A percentile compares a stretch with the other conserved stretches of the same genome.
These are phyloP conservation scores for Scedosporium aurantiacum DNA, from an alignment of 2,329 filamentous ascomycete species.

Conservation along the genomic window DNA sequence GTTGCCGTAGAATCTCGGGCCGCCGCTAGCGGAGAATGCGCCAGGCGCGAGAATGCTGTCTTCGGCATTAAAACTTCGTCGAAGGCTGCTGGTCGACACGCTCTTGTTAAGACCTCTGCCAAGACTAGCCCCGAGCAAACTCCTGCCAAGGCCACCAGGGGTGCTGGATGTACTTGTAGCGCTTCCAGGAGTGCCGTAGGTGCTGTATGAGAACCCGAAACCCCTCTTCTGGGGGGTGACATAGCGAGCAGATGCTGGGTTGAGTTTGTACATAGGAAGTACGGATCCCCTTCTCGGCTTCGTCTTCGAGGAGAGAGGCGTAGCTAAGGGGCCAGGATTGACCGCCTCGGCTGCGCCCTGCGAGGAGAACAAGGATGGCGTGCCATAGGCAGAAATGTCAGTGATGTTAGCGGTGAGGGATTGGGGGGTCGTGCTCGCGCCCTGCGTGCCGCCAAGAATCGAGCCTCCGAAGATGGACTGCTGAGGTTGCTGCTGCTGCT, in stretches of 20 bases:
- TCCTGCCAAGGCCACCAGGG: constrained; percentile 55
- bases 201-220: constrained; percentile 88
- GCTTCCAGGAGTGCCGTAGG: constrained; percentile 72
- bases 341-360: constrained; percentile 49
- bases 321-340: constrained; percentile 84
- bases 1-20: constrained; percentile 51
- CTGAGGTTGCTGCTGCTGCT: constrained; percentile 23
- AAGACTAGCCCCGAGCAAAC: constrained; percentile 53
- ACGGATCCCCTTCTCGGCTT: constrained; percentile 72
- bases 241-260: constrained; percentile 66
- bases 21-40: constrained; percentile 63
- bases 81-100: constrained; percentile 75
- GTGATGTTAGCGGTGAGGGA: constrained; percentile 67
- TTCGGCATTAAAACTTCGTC: constrained; percentile 68
- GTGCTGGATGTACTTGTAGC: constrained; percentile 56
- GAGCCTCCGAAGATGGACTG: constrained; percentile 36
- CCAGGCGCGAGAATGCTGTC: constrained; percentile 80
- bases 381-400: constrained; percentile 82
- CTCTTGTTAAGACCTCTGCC: constrained; percentile 72
- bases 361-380: constrained; percentile 72
- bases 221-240: constrained; percentile 77
- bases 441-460: constrained; percentile 46
- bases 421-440: constrained; percentile 37
- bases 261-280: constrained; percentile 78
- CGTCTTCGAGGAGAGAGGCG: constrained; percentile 64